These are phyloP conservation scores for Boechera retrofracta DNA, from an alignment of 345 rosid species.

Conservation along the genomic window DNA sequence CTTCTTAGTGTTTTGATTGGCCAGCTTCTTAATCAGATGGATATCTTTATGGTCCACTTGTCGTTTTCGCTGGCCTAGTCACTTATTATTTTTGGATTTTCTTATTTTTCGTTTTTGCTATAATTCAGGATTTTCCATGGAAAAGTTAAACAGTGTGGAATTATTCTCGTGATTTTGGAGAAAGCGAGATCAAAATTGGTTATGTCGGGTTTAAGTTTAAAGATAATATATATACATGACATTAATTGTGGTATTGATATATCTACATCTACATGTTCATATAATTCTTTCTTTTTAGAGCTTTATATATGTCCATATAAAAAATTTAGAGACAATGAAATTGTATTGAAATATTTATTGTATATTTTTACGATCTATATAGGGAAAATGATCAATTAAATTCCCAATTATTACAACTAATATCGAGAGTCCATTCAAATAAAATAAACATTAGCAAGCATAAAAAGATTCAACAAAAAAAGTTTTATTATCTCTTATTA, in stretches of 20 bases:
- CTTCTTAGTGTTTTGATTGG: slow-evolving; percentile 56
- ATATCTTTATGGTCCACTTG: slow-evolving; percentile 53
- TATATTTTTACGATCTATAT: too few species aligned
- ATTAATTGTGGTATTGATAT: background rate
- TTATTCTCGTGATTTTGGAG: slow-evolving; percentile 23
- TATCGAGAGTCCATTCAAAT: background rate
- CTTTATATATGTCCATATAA: slow-evolving; percentile 6
- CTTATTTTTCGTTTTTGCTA: background rate
- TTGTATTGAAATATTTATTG: background rate
- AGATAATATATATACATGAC: too few species aligned
- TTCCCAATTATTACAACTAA: background rate
- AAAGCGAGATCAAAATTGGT: slow-evolving; percentile 34
- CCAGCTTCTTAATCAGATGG: slow-evolving; percentile 48
- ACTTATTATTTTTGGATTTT: slow-evolving; percentile 16
- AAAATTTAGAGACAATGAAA: background rate
- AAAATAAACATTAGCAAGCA: background rate
- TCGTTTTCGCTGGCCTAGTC: slow-evolving; percentile 20
- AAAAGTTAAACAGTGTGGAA: slow-evolving; percentile 19
- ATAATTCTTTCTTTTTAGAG: too few species aligned
- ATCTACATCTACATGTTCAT: slow-evolving; percentile 10
- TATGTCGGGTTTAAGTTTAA: background rate
- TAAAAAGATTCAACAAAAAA: background rate
- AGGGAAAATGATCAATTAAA: background rate
- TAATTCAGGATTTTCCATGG: slow-evolving; percentile 7
- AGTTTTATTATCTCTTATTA: background rate